Evolutionary conservation across 345 rosid genomes (phyloP), one percentile per base, ranked within the genome.

Genomic region (Pseudoturritis turrita): DNA sequence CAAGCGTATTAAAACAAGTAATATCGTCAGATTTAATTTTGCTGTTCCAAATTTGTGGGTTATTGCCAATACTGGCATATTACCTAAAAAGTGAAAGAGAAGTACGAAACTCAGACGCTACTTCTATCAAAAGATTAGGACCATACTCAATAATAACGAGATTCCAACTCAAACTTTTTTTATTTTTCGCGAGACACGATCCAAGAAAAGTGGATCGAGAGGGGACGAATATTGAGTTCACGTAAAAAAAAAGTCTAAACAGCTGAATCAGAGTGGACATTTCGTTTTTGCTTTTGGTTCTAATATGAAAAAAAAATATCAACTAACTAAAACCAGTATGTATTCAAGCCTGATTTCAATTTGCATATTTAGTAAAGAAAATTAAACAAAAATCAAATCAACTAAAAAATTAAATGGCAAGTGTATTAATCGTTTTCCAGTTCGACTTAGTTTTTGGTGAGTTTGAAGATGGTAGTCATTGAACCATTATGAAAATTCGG

Each of bases 41-140:
- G 61, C 15, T 62, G 10, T 35, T 62, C 63, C 62, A 52, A 43
- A 53, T 21, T 44, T 54, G 64, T 44, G 62, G 45, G n/a, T 72
- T 62, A 25, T 33, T 43, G 26, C 11, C 37, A 52, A 21, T 41
- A 52, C 31, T 72, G 37, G 62, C 55, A 53, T 26, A 17, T 43
- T 8, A 62, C 62, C 26, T 19, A 4, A 41, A 14, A 28, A 18
- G 62, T 40, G 21, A 40, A 21, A 3, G 26, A 15, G 1, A 13
- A 15, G 52, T 50, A 12, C 37, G 5, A 46, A 33, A 23, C 0
- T 23, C 10, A 45, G 25, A 10, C 28, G 40, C 11, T 50, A 22
- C 6, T 58, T 59, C 18, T 33, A 44, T 31, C 15, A 46, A 49
- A 60, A 50, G 9, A 14, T 60, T 50, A 71, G 15, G 26, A 58